Evolutionary conservation across 352 stramenopile species (phyloP).

Genomic region (Phytophthora melonis): DNA sequence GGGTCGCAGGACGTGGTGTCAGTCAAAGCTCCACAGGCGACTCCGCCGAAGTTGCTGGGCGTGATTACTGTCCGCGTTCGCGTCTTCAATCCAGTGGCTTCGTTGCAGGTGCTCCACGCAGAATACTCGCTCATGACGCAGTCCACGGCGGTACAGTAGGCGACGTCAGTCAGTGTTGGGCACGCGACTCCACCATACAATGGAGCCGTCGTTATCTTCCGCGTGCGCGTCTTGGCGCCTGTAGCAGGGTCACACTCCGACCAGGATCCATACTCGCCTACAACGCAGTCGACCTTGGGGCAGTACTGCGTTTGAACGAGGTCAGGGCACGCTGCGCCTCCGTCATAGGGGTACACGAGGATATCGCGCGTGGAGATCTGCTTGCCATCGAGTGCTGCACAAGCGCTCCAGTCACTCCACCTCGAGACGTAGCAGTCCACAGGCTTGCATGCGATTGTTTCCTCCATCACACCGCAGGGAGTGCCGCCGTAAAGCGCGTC

Average conservation of each 20-base stretch:
- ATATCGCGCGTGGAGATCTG: conserved; percentile 51
- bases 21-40: conserved; percentile 30
- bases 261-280: conserved; percentile 48
- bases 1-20: conserved; percentile 41
- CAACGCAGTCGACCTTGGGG: conserved; percentile 53
- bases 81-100: conserved; percentile 39
- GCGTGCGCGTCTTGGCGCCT: conserved; percentile 44
- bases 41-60: conserved; percentile 39
- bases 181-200: conserved; percentile 48
- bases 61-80: conserved; percentile 38
- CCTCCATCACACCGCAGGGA: conserved; percentile 39
- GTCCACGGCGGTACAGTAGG: conserved; percentile 46
- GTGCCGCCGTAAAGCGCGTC: conserved; percentile 42
- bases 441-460: conserved; percentile 64
- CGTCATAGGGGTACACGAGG: conserved; percentile 43
- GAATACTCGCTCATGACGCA: conserved; percentile 53
- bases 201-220: conserved; percentile 32
- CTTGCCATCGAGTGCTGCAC: conserved; percentile 41
- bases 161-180: conserved; percentile 35
- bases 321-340: conserved; percentile 47
- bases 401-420: conserved; percentile 52
- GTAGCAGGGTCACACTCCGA: conserved; percentile 46
- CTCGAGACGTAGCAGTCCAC: conserved; percentile 60
- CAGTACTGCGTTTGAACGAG: conserved; percentile 53
- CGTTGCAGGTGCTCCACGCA: conserved; percentile 52